Conservation (phyloP, 73 alveolate genomes). For the Paramecium sonneborni region DNA sequence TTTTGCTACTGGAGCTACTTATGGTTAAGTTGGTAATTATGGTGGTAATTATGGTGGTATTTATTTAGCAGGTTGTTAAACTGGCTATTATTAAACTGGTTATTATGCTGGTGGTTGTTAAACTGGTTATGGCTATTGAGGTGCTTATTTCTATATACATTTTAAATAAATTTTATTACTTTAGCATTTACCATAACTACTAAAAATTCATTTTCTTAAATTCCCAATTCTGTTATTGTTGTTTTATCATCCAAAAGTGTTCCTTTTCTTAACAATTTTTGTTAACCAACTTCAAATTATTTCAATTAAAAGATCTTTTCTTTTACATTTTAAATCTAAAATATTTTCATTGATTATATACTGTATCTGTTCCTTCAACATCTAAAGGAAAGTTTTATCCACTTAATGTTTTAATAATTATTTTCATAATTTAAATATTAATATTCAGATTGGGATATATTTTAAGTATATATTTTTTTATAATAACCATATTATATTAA, state of each 20-base stretch:
- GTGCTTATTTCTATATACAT: slow-evolving; percentile 37
- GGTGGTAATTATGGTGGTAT: neutral
- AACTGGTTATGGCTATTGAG: slow-evolving; percentile 42
- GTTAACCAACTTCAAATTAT: neutral
- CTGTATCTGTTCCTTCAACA: slow-evolving; percentile 42
- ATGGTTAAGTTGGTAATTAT: slow-evolving; percentile 1
- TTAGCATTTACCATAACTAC: slow-evolving; percentile 32
- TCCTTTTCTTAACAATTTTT: slow-evolving; percentile 52
- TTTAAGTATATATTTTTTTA: neutral
- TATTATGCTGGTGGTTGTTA: slow-evolving; percentile 54
- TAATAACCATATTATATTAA: neutral
- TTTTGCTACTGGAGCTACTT: neutral
- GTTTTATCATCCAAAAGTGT: slow-evolving; percentile 14
- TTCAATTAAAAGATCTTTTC: slow-evolving; percentile 23
- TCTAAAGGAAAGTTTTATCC: slow-evolving; percentile 47
- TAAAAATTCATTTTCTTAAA: slow-evolving; percentile 1
- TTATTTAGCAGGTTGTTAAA: slow-evolving; percentile 29
- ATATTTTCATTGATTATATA: neutral
- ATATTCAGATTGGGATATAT: slow-evolving; percentile 41
- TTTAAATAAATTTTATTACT: neutral
- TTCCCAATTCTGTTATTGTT: slow-evolving; percentile 16
- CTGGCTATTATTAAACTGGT: slow-evolving; percentile 32
- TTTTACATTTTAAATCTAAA: neutral
- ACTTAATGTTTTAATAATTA: slow-evolving; percentile 13
- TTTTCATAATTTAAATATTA: slow-evolving; percentile 52